Evolutionary conservation across 2,329 filamentous ascomycete genomes (phyloP).

Genomic region (Trichophyton simii): DNA sequence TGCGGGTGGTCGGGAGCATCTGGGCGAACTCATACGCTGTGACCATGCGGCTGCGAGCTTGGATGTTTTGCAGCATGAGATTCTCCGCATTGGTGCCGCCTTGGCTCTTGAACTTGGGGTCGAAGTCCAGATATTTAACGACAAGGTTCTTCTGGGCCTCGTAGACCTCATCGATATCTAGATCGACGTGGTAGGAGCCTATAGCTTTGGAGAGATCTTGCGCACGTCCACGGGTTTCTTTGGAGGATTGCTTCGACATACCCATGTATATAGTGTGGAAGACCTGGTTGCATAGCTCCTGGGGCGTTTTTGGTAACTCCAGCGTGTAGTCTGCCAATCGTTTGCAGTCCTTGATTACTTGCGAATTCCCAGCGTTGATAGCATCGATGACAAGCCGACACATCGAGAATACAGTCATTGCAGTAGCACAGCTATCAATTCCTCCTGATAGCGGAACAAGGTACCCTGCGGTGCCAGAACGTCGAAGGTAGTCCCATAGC

Average conservation of each 20-base stretch:
- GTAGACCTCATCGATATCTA: slow-evolving; percentile 58
- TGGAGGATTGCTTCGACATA: slow-evolving; percentile 50
- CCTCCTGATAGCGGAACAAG: slow-evolving; percentile 24
- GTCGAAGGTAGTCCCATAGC: slow-evolving; percentile 24
- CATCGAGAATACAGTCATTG: slow-evolving; percentile 25
- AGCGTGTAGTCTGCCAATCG: slow-evolving; percentile 28
- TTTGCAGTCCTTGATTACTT: slow-evolving; percentile 19
- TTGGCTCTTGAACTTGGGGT: slow-evolving; percentile 48
- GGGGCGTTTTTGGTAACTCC: slow-evolving; percentile 41
- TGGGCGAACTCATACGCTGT: slow-evolving; percentile 50
- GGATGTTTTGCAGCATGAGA: slow-evolving; percentile 34
- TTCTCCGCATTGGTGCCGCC: slow-evolving; percentile 41
- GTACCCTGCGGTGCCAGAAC: slow-evolving; percentile 19
- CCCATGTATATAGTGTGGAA: slow-evolving; percentile 58
- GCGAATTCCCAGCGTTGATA: slow-evolving; percentile 17
- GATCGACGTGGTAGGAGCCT: slow-evolving; percentile 56
- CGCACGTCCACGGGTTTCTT: slow-evolving; percentile 54
- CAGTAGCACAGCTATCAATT: slow-evolving; percentile 22
- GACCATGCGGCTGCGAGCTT: slow-evolving; percentile 53
- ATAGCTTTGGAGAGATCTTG: slow-evolving; percentile 46
- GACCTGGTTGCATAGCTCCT: slow-evolving; percentile 46
- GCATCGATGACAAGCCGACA: slow-evolving; percentile 20
- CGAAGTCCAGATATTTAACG: slow-evolving; percentile 43
- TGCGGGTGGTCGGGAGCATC: slow-evolving; percentile 46
- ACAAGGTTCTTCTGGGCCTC: slow-evolving; percentile 19